These are phyloP conservation scores for Globisporangium takayamanum DNA, from an alignment of 352 stramenopile genomes.

Conservation along the genomic window DNA sequence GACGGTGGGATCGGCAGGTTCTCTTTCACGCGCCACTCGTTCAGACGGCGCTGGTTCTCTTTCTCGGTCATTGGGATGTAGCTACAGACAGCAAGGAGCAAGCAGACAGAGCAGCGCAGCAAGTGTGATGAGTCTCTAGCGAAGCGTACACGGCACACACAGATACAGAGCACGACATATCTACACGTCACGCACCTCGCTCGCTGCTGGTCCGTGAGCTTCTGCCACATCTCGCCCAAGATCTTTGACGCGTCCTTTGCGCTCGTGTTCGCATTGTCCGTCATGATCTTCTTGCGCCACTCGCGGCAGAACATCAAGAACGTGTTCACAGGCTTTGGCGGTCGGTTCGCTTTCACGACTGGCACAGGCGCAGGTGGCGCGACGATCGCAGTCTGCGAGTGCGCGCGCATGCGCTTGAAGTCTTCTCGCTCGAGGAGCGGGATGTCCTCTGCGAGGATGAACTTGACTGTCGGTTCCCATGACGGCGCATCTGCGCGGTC, in stretches of 20 bases:
- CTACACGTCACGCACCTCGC: slow-evolving; percentile 31
- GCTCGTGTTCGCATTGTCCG: slow-evolving; percentile 55
- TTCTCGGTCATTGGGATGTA: slow-evolving; percentile 74
- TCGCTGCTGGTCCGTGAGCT: slow-evolving; percentile 68
- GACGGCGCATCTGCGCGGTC: slow-evolving; percentile 52
- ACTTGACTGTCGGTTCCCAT: slow-evolving; percentile 70
- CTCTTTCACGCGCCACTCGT: slow-evolving; percentile 77
- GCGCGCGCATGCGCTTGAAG: slow-evolving; percentile 70
- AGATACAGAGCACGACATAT: background rate
- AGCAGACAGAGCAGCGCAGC: background rate
- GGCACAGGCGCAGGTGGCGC: slow-evolving; percentile 19
- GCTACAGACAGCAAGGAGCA: slow-evolving; percentile 11
- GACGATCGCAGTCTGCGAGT: slow-evolving; percentile 44
- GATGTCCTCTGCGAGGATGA: slow-evolving; percentile 71
- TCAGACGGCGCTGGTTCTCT: slow-evolving; percentile 67
- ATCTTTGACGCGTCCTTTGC: slow-evolving; percentile 81
- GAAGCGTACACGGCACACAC: slow-evolving; percentile 1
- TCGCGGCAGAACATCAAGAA: slow-evolving; percentile 83
- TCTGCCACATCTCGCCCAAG: slow-evolving; percentile 82
- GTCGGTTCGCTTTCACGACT: slow-evolving; percentile 49
- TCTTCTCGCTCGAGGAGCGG: slow-evolving; percentile 65
- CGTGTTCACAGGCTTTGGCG: slow-evolving; percentile 78
- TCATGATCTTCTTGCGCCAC: slow-evolving; percentile 81
- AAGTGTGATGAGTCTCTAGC: too few relatives aligned
- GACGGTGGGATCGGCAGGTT: slow-evolving; percentile 32